Evolutionary conservation across 352 stramenopile genomes (phyloP).

Genomic region (Phytopythium boreale): DNA sequence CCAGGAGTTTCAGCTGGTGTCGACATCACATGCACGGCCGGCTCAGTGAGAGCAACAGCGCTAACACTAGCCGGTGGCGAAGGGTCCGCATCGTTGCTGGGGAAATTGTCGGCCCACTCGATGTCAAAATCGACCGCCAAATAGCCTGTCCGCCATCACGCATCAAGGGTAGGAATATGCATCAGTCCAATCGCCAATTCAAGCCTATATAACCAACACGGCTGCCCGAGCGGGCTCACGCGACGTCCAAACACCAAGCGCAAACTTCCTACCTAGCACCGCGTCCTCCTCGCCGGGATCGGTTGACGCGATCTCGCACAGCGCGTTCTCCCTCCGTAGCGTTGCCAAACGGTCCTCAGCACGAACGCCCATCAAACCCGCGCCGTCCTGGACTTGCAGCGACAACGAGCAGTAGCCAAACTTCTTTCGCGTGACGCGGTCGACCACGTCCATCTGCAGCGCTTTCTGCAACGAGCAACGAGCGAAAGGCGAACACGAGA

Average conservation of each 20-base stretch:
- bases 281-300: neutral
- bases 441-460: conserved; percentile 61
- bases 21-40: neutral
- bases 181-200: conserved; percentile 16
- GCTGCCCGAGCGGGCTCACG: too few species aligned
- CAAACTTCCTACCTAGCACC: conserved; percentile 10
- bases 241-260: too few species aligned
- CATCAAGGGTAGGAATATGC: conserved; percentile 19
- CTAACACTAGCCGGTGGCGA: neutral
- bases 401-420: conserved; percentile 30
- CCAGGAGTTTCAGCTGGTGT: neutral
- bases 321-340: conserved; percentile 21
- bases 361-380: conserved; percentile 5
- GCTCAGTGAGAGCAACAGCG: neutral
- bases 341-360: conserved; percentile 26
- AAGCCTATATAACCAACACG: neutral
- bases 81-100: neutral
- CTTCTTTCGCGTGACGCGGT: conserved; percentile 36
- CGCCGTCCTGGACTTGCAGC: conserved; percentile 11
- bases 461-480: conserved; percentile 22
- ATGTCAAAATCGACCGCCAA: conserved; percentile 6
- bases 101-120: neutral
- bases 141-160: conserved; percentile 13
- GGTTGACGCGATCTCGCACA: conserved; percentile 40
- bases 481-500: too few species aligned